Evolutionary conservation across 257 asterid genomes (phyloP).

Genomic region (Solanum pimpinellifolium): DNA sequence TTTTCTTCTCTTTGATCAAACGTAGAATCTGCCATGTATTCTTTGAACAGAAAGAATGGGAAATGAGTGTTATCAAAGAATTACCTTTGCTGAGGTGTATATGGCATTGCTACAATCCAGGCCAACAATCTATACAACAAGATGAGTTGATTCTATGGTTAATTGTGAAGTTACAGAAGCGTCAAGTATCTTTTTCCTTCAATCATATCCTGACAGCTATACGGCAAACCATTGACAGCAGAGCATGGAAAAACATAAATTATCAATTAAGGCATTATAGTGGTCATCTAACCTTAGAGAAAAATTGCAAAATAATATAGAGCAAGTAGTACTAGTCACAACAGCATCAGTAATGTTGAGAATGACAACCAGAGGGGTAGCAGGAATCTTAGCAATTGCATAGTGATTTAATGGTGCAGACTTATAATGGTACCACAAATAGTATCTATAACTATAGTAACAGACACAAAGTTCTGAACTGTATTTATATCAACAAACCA

Average conservation of each 20-base stretch:
- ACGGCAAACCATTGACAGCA: conserved; percentile 1
- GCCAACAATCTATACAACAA: conserved; percentile 64
- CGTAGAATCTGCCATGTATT: neutral
- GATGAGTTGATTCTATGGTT: conserved; percentile 6
- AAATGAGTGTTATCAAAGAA: conserved; percentile 2
- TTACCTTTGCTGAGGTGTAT: conserved; percentile 91
- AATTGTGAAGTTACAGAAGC: neutral
- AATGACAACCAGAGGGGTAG: neutral
- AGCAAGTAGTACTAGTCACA: neutral
- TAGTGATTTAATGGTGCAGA: neutral
- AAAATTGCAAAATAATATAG: neutral
- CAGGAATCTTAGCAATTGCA: neutral
- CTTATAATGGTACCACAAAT: neutral
- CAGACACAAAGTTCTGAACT: neutral
- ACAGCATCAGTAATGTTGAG: neutral
- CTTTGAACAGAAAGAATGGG: neutral
- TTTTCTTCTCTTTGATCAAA: neutral
- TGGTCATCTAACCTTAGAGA: neutral
- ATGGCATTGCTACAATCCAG: conserved; percentile 92
- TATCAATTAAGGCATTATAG: neutral
- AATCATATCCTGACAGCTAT: conserved; percentile 5
- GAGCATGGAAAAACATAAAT: neutral
- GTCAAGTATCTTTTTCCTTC: neutral
- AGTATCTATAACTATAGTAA: neutral
- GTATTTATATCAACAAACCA: conserved; percentile 20